phyloP scores from a whole-genome alignment of 106 monocot species.

The Allium fistulosum region DNA sequence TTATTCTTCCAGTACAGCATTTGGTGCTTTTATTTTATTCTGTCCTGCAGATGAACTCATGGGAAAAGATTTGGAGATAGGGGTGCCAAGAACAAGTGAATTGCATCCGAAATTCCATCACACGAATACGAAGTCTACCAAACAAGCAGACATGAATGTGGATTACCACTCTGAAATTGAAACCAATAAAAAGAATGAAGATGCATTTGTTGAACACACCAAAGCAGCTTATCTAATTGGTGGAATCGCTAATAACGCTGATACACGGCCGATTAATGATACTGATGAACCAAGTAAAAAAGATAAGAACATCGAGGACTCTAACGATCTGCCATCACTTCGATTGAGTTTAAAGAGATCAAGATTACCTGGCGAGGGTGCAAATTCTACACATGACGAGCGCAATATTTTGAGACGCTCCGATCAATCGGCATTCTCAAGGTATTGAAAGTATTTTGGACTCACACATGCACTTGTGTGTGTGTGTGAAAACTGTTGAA shows the following conservation, averaged over 20 bases:
- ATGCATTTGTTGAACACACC: not conserved
- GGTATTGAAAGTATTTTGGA: conserved; percentile 23
- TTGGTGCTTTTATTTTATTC: conserved; percentile 4
- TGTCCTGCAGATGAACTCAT: conserved; percentile 40
- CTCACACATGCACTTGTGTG: not conserved
- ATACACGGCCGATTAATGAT: conserved; percentile 6
- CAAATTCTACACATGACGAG: conserved; percentile 23
- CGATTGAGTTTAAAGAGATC: conserved; percentile 69
- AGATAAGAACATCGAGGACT: conserved; percentile 26
- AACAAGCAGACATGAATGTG: conserved; percentile 5
- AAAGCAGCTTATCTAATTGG: conserved; percentile 33
- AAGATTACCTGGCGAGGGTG: conserved; percentile 35
- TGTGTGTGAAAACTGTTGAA: not conserved
- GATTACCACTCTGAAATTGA: conserved; percentile 25
- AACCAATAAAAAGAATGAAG: conserved; percentile 16
- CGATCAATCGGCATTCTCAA: conserved; percentile 78
- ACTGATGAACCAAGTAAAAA: conserved; percentile 27
- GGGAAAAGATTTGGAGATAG: conserved; percentile 53
- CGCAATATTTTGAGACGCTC: conserved; percentile 62
- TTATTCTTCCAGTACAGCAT: not conserved
- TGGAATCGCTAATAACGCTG: conserved; percentile 15
- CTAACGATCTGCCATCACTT: conserved; percentile 37
- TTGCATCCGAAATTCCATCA: conserved; percentile 12
- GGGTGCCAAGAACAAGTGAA: conserved; percentile 21
- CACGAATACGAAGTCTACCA: conserved; percentile 21